phyloP scores from a whole-genome alignment of 345 rosid genomes.

The Arabis hirsuta region DNA sequence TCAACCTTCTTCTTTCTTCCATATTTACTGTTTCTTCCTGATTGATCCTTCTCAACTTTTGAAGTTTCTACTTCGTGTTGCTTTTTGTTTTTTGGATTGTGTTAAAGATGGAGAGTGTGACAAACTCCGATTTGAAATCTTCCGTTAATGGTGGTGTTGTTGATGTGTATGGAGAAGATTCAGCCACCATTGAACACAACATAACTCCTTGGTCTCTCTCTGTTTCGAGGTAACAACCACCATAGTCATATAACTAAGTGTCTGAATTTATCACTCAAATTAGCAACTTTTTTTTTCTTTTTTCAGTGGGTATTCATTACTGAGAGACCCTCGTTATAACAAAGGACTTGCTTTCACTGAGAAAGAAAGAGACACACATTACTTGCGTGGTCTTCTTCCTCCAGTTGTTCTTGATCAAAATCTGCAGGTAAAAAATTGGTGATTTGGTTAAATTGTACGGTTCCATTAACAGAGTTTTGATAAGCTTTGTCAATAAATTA shows the following conservation, averaged over 20 bases:
- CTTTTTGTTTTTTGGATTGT: neutral
- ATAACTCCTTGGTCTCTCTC: constrained; percentile 90
- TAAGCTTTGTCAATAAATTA: constrained; percentile 26
- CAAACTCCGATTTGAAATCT: constrained; percentile 59
- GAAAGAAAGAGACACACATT: constrained; percentile 85
- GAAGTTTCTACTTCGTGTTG: neutral
- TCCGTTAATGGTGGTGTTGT: constrained; percentile 69
- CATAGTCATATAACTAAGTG: no score
- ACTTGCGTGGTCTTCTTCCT: constrained; percentile 88
- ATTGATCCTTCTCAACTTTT: neutral
- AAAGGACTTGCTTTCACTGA: constrained; percentile 91
- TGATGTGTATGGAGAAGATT: constrained; percentile 83
- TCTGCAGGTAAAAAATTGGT: constrained; percentile 60
- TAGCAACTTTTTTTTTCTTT: constrained; percentile 7
- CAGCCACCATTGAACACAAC: constrained; percentile 77
- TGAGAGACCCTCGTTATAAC: constrained; percentile 89
- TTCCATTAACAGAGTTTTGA: neutral
- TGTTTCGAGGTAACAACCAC: constrained; percentile 77
- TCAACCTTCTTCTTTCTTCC: constrained; percentile 29
- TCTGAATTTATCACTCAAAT: neutral
- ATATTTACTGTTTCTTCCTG: neutral
- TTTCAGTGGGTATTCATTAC: constrained; percentile 74
- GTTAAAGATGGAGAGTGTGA: constrained; percentile 59
- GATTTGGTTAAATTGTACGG: neutral
- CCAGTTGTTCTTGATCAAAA: constrained; percentile 67